Evolutionary conservation across 306 rosid species (phyloP).

Genomic region (Inga laurina): DNA sequence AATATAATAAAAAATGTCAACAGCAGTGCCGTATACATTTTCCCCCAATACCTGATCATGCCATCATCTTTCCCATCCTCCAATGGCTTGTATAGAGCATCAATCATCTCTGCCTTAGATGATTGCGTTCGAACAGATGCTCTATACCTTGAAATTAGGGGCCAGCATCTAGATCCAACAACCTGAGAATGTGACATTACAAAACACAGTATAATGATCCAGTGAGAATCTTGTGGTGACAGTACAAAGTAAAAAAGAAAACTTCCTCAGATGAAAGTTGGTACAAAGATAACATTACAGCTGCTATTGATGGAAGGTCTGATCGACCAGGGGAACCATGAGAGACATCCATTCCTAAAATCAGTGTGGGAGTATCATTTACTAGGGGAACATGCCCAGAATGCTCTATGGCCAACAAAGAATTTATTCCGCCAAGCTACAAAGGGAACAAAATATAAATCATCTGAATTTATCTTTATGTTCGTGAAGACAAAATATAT

Average conservation of each 20-base stretch:
- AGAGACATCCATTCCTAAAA: conserved; percentile 95
- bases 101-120: conserved; percentile 83
- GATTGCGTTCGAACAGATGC: conserved; percentile 85
- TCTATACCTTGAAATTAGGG: conserved; percentile 86
- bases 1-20: background rate
- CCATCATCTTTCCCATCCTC: conserved; percentile 77
- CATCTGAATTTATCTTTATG: conserved; percentile 13
- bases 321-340: conserved; percentile 74
- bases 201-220: conserved; percentile 26
- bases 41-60: conserved; percentile 68
- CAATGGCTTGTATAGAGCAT: conserved; percentile 83
- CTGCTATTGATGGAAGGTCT: conserved; percentile 84
- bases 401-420: conserved; percentile 79
- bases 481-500: background rate
- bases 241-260: conserved; percentile 7
- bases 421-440: conserved; percentile 93
- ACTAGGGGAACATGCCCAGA: conserved; percentile 68
- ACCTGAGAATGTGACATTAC: conserved; percentile 58
- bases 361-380: conserved; percentile 80
- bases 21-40: conserved; percentile 12
- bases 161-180: conserved; percentile 89
- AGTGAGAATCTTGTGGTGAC: conserved; percentile 5
- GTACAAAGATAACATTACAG: conserved; percentile 48
- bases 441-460: conserved; percentile 20
- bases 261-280: background rate